Evolutionary conservation across 2,329 filamentous ascomycete genomes (phyloP).

Genomic region (Penicillium oxalicum): DNA sequence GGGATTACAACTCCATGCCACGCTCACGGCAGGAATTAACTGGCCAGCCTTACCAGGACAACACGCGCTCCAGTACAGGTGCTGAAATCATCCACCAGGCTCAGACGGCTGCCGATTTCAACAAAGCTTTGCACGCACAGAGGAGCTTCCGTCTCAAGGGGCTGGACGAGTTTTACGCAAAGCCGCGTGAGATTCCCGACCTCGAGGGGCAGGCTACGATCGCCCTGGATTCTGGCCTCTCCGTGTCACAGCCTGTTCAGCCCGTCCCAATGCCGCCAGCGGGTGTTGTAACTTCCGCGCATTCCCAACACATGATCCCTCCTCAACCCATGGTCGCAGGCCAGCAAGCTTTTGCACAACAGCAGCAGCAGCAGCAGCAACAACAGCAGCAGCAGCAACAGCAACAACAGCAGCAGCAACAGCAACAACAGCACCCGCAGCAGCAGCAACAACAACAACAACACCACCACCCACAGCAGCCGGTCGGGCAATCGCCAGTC

Average conservation of each 20-base stretch:
- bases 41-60: constrained; percentile 81
- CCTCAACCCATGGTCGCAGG: constrained; percentile 46
- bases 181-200: constrained; percentile 70
- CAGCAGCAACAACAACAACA: constrained; percentile 57
- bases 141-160: constrained; percentile 74
- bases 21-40: constrained; percentile 85
- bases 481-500: constrained; percentile 67
- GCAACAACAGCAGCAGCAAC: constrained; percentile 37
- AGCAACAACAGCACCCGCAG: constrained; percentile 60
- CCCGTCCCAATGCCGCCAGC: constrained; percentile 33
- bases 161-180: constrained; percentile 73
- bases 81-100: constrained; percentile 80
- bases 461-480: constrained; percentile 64
- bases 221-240: constrained; percentile 30
- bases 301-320: constrained; percentile 33
- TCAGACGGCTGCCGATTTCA: constrained; percentile 83
- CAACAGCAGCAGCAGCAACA: too few relatives aligned
- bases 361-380: constrained; percentile 50
- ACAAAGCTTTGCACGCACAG: constrained; percentile 74
- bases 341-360: constrained; percentile 60
- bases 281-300: constrained; percentile 30
- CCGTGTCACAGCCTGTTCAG: constrained; percentile 36
- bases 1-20: constrained; percentile 77
- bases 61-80: constrained; percentile 68
- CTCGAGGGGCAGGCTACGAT: constrained; percentile 34